Conservation (phyloP, 2,329 filamentous ascomycete species). For the Arachnomyces sp. region DNA sequence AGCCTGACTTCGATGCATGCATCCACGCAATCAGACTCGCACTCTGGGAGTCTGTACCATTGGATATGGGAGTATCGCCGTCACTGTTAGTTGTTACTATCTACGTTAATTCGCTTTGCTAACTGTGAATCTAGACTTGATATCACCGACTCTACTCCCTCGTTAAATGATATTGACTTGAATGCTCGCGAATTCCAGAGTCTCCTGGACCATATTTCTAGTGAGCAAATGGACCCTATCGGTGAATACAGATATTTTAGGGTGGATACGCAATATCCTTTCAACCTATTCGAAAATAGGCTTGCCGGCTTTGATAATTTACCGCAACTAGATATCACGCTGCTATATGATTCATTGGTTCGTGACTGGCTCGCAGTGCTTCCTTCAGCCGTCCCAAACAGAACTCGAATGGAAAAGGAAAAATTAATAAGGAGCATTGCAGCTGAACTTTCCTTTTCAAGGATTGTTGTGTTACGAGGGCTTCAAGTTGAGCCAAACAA, state of each 20-base stretch:
- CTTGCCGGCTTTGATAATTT: not conserved
- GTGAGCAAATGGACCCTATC: constrained; percentile 1
- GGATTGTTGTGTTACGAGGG: constrained; percentile 19
- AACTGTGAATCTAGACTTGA: constrained; percentile 23
- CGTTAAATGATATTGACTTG: constrained; percentile 31
- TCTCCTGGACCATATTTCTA: constrained; percentile 17
- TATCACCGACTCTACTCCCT: constrained; percentile 17
- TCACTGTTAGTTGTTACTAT: constrained; percentile 23
- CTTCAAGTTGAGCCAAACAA: not conserved
- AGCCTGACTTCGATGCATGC: constrained; percentile 13
- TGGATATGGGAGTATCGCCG: constrained; percentile 9
- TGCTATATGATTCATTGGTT: constrained; percentile 29
- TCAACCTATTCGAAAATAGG: not conserved
- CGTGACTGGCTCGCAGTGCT: constrained; percentile 30
- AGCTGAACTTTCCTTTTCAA: constrained; percentile 29
- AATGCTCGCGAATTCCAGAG: constrained; percentile 22
- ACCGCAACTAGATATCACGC: constrained; percentile 16
- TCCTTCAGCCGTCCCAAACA: constrained; percentile 25
- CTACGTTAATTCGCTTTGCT: constrained; percentile 6
- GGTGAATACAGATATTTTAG: too few relatives aligned
- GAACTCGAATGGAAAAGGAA: constrained; percentile 32
- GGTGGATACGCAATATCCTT: too few relatives aligned
- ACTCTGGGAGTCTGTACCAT: constrained; percentile 3
- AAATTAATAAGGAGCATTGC: constrained; percentile 28
- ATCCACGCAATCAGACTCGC: not conserved